Conservation (phyloP, 108 stramenopile species). For the Nitzschia sp. region DNA sequence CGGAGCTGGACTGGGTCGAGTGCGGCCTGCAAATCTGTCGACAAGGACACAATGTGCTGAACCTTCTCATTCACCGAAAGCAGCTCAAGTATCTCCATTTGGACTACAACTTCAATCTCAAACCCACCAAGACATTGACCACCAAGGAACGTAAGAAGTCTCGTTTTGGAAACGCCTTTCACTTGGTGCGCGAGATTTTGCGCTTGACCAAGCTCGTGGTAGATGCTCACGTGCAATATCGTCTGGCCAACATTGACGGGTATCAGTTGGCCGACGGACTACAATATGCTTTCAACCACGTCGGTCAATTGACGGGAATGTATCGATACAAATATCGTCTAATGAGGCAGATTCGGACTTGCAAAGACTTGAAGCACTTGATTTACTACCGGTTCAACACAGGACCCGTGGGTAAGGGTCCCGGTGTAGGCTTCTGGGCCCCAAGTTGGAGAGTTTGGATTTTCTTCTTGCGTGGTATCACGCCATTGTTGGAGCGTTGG, state of each 20-base stretch:
- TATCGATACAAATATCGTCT: constrained; percentile 99
- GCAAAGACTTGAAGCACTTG: constrained; percentile 99
- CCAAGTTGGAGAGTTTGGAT: constrained; percentile 99
- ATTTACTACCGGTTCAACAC: constrained; percentile 99
- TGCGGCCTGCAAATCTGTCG: constrained; percentile 97
- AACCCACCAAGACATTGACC: constrained; percentile 99
- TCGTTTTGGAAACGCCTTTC: constrained; percentile 96
- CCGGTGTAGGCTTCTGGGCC: constrained; percentile 99
- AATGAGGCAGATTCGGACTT: constrained; percentile 98
- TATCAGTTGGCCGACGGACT: constrained; percentile 99
- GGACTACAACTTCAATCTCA: constrained; percentile 99
- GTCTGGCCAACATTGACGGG: constrained; percentile 98
- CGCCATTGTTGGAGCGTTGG: constrained; percentile 97
- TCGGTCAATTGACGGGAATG: constrained; percentile 99
- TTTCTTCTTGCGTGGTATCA: constrained; percentile 97
- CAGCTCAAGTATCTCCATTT: constrained; percentile 98
- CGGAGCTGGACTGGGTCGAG: constrained; percentile 99
- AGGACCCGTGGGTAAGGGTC: constrained; percentile 99
- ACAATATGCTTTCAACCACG: constrained; percentile 99
- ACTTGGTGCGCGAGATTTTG: constrained; percentile 97
- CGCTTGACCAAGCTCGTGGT: constrained; percentile 98
- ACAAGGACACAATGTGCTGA: constrained; percentile 99
- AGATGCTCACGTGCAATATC: constrained; percentile 98
- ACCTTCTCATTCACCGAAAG: constrained; percentile 97
- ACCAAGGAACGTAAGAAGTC: constrained; percentile 99